A percentile compares a stretch with the other conserved stretches of the same genome.
Conservation (phyloP, 345 rosid genomes). For the Anastatica hierochuntica region DNA sequence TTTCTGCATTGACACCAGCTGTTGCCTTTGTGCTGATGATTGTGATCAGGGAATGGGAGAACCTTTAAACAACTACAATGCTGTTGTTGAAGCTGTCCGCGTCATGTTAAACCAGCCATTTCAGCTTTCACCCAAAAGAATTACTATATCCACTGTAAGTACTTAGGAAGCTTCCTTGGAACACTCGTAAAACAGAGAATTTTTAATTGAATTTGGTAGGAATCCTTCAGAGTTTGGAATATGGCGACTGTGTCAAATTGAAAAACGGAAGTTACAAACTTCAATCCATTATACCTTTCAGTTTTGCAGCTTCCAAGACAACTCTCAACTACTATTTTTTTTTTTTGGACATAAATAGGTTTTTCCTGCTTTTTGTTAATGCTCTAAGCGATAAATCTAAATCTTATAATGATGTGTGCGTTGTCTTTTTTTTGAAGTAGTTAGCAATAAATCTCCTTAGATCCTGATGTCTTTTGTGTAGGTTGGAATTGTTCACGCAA, state of each 20-base stretch:
- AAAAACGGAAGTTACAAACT: background rate
- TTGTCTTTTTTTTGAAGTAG: too few relatives aligned
- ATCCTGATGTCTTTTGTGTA: too few relatives aligned
- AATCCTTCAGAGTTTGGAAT: background rate
- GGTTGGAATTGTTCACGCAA: slow-evolving; percentile 92
- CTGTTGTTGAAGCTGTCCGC: slow-evolving; percentile 74
- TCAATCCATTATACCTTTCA: background rate
- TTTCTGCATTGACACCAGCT: background rate
- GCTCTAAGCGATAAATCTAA: too few relatives aligned
- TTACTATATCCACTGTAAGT: slow-evolving; percentile 86
- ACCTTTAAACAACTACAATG: slow-evolving; percentile 81
- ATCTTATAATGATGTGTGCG: too few relatives aligned
- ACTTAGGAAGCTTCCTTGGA: background rate
- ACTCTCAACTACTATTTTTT: too few relatives aligned
- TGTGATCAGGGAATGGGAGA: slow-evolving; percentile 94
- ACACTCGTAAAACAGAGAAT: background rate
- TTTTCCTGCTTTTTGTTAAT: too few relatives aligned
- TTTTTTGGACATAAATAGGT: too few relatives aligned
- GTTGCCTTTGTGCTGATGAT: slow-evolving; percentile 10
- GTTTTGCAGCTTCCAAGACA: background rate
- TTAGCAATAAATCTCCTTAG: too few relatives aligned
- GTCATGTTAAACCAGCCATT: slow-evolving; percentile 70
- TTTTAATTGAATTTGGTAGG: background rate
- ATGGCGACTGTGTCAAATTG: background rate
- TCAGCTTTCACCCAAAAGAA: slow-evolving; percentile 71